phyloP scores from a whole-genome alignment of 768 basidiomycete species.

The Pholiota microspora region DNA sequence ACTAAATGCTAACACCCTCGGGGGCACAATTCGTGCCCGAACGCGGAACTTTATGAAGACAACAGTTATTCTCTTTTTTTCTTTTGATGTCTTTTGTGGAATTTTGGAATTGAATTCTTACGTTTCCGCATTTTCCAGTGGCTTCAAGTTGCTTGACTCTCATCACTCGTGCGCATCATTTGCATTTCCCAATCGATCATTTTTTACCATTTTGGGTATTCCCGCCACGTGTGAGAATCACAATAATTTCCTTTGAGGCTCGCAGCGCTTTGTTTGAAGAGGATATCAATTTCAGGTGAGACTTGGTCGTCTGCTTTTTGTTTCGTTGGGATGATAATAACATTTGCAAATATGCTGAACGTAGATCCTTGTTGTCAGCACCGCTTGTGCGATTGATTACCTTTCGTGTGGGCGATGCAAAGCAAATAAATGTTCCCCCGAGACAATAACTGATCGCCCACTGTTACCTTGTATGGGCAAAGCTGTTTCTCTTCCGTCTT shows the following conservation, averaged over 20 bases:
- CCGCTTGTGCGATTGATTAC: constrained; percentile 4
- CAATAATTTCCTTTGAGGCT: not conserved
- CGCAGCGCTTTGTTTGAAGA: constrained; percentile 16
- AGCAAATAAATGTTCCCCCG: constrained; percentile 8
- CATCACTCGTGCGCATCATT: constrained; percentile 2
- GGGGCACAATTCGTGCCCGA: not conserved
- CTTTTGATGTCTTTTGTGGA: constrained; percentile 5
- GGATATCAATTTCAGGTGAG: constrained; percentile 18
- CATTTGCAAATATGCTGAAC: constrained; percentile 11
- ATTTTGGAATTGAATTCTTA: not conserved
- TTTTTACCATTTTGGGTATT: constrained; percentile 5
- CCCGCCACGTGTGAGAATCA: constrained; percentile 15
- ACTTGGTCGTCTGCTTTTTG: constrained; percentile 14
- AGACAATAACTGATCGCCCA: constrained; percentile 23
- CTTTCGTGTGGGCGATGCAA: constrained; percentile 6
- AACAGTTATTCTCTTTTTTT: not conserved
- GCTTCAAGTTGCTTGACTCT: not conserved
- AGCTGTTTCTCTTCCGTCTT: too few species aligned
- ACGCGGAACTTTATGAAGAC: too few species aligned
- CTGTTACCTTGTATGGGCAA: constrained; percentile 17
- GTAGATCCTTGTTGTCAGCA: constrained; percentile 12
- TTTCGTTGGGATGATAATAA: constrained; percentile 11
- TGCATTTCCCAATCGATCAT: constrained; percentile 2
- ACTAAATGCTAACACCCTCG: constrained; percentile 23
- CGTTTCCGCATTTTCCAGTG: not conserved